Base-by-base conservation (phyloP, 495 filamentous ascomycete genomes). In the Diplogelasinospora grovesii region DNA sequence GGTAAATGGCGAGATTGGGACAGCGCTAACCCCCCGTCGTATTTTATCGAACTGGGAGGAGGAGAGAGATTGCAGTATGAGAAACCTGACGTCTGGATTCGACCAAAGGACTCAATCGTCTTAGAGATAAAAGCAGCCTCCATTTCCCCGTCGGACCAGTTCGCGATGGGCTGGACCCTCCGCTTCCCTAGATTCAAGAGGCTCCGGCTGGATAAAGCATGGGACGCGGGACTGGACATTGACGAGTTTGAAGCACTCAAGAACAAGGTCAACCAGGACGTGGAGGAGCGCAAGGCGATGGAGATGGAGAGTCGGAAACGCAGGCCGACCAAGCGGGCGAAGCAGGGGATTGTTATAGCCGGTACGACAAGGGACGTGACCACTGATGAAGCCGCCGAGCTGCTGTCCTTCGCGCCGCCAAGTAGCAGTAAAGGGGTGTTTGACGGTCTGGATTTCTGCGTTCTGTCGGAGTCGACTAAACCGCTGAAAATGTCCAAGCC, bases 1-100 rank as follows among this genome's bases (percentile, higher is more conserved):
- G 86, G 82, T 10, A 93, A 95, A 53, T 98, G 93, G 93, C 69
- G 74, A 4, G 73, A 84, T 13, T 98, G 86, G 86, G 83, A 95
- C 59, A 41, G 72, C 1, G 81, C 82, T 35, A 79, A 75, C 32
- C 92, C 92, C 13, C 93, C 93, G 0, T 80, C 71, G 7, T 71
- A 85, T 22, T 85, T 75, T 49, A 81, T 98, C 36, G 84, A 90
- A 56, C 73, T 98, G 7, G 89, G 74, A 0, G 87, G 89, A 25
- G 86, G 81, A 25, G 74, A 78, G 27, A 66, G 73, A 7, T 53
- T 71, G 15, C 85, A 93, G 53, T 72, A 75, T 37, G 89, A 96
- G 53, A 66, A 75, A 24, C 92, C 92, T 0, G 89, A 98, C 57
- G 78, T 87, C 44, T 98, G 92, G 92, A 97, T 98, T 56, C 79